Percentiles rank a stretch among this genome's conserved stretches.
These are phyloP conservation scores for Solanum sitiens DNA, from an alignment of 257 asterid species.

Conservation along the genomic window DNA sequence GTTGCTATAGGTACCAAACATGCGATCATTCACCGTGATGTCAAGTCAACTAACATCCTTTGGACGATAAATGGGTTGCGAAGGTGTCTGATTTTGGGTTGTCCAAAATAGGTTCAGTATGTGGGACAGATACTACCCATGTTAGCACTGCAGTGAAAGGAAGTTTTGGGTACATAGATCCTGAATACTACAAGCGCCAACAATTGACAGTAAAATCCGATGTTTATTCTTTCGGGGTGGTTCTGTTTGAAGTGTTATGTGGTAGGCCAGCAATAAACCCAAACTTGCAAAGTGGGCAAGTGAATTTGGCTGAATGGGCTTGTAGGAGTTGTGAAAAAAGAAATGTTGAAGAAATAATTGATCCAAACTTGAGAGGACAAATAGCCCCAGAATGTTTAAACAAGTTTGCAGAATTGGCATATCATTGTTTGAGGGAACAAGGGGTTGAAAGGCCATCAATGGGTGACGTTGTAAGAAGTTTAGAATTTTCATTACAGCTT, in stretches of 20 bases:
- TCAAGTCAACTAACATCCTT: constrained; percentile 56
- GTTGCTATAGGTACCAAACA: neutral
- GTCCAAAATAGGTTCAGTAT: constrained; percentile 44
- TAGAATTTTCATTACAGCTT: constrained; percentile 48
- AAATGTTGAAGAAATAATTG: constrained; percentile 24
- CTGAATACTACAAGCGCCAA: constrained; percentile 43
- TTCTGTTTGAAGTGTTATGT: constrained; percentile 40
- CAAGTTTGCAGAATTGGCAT: constrained; percentile 30
- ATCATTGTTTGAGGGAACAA: constrained; percentile 26
- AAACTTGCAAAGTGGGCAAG: constrained; percentile 17
- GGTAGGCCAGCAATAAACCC: constrained; percentile 31
- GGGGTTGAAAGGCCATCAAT: constrained; percentile 43
- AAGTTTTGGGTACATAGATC: constrained; percentile 58
- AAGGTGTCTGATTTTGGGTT: constrained; percentile 66
- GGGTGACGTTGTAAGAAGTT: constrained; percentile 50
- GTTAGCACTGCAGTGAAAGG: constrained; percentile 69
- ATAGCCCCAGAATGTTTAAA: constrained; percentile 39
- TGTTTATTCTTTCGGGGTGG: constrained; percentile 64
- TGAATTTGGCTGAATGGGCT: constrained; percentile 52
- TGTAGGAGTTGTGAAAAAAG: constrained; percentile 23
- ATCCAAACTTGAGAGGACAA: constrained; percentile 27
- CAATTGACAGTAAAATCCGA: constrained; percentile 58
- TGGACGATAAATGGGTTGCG: constrained; percentile 50
- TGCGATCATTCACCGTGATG: constrained; percentile 52
- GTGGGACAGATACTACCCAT: constrained; percentile 16